Evolutionary conservation across 257 asterid genomes (phyloP), one percentile per base, ranked within the genome.

Genomic region (Primulina eburnea): DNA sequence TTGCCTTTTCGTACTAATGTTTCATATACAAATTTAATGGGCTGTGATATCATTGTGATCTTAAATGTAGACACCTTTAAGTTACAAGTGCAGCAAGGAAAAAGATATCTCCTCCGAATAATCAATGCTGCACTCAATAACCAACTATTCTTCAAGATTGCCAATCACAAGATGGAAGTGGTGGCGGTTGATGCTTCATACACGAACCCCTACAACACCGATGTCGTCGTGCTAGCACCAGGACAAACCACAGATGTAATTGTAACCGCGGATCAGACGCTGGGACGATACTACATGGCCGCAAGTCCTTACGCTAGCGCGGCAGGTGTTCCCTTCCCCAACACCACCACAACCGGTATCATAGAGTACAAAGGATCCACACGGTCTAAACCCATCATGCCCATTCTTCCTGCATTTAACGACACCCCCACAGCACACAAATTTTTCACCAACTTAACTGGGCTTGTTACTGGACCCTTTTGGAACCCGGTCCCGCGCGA

Each of bases 201-300:
- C 82, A 84, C 90, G 0, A 78, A 79, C 40, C 96, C 92, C 17
- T 90, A 85, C 72, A 72, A 32, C 35, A 88, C 97, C 6, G 96
- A 88, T 29, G 97, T 90, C 0, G 85, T 90, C 1, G 83, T 83
- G 6, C 38, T 78, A 7, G 87, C 85, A 3, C 96, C 97, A 9
- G 96, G 96, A 0, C 97, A 90, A 37, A 90, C 96, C 47, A 73
- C 83, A 57, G 95, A 88, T 29, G 92, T 86, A 21, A 82, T 90
- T 64, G 33, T 90, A 26, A 75, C 79, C 14, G 86, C 96, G 29
- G 75, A 86, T 16, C 94, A 85, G 65, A 52, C 74, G 0, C 80
- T 80, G 2, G 83, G 75, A 9, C 71, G 77, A 12, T 90, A 90
- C 82, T 90, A 88, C 87, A 90, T 90, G 94, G 94, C 94, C 0